Evolutionary conservation across 2,329 filamentous ascomycete species (phyloP).

Genomic region (Aspergillus aculeatinus): DNA sequence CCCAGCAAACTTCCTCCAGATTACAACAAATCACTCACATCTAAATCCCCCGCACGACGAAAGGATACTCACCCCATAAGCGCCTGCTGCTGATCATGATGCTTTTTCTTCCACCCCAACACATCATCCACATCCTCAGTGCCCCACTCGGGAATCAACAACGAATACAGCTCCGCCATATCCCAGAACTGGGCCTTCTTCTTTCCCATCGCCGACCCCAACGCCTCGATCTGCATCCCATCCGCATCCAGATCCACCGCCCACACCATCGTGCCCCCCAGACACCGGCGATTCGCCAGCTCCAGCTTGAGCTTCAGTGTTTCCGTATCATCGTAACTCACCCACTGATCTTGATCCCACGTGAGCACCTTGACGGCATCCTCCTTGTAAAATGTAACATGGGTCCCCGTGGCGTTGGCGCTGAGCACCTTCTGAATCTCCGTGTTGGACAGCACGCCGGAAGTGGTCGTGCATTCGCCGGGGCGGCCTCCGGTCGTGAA

Average conservation of each 20-base stretch:
- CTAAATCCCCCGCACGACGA: too few relatives aligned
- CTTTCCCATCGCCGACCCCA: slow-evolving; percentile 11
- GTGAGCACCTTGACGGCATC: slow-evolving; percentile 14
- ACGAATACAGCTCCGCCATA: too few relatives aligned
- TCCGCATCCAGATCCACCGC: slow-evolving; percentile 18
- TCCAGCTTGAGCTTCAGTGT: slow-evolving; percentile 20
- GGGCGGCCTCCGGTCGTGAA: neutral
- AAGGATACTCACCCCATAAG: too few relatives aligned
- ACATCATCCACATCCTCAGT: neutral
- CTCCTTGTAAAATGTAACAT: slow-evolving; percentile 8
- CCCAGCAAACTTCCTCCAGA: too few relatives aligned
- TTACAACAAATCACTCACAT: too few relatives aligned
- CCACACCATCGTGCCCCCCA: slow-evolving; percentile 21
- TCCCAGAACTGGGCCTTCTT: neutral
- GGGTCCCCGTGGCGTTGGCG: neutral
- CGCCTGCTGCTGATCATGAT: too few relatives aligned
- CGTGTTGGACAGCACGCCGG: slow-evolving; percentile 7
- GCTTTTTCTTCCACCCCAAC: slow-evolving; percentile 1
- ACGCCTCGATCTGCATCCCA: slow-evolving; percentile 7
- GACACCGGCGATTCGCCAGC: slow-evolving; percentile 19
- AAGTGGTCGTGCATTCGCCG: slow-evolving; percentile 11
- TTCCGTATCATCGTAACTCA: slow-evolving; percentile 18
- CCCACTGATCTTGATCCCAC: slow-evolving; percentile 18
- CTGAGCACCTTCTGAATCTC: slow-evolving; percentile 11
- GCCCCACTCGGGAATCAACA: neutral